Percentiles rank a stretch among this genome's conserved stretches.
phyloP scores from a whole-genome alignment of 805 yeast genomes.

The Wickerhamiella spandovensis region DNA sequence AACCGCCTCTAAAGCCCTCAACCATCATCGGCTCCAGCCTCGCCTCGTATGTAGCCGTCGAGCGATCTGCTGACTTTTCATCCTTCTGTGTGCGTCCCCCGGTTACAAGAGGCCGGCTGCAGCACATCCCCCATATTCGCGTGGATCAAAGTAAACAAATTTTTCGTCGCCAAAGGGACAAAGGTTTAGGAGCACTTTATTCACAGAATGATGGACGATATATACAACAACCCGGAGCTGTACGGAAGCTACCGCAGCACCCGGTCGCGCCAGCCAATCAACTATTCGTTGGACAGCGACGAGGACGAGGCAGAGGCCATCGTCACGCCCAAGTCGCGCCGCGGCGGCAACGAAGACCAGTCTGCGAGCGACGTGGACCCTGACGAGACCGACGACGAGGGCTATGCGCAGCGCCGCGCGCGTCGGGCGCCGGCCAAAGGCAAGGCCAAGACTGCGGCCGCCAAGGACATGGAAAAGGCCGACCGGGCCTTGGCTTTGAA shows the following conservation, averaged over 20 bases:
- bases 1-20: no score
- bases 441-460: neutral
- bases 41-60: no score
- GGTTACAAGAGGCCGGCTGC: neutral
- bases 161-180: neutral
- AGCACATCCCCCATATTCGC: neutral
- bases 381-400: neutral
- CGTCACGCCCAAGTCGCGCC: slow-evolving; percentile 1
- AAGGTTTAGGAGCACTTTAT: neutral
- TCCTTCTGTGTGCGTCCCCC: neutral
- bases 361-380: slow-evolving; percentile 1
- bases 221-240: slow-evolving; percentile 21
- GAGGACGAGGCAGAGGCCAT: slow-evolving; percentile 2
- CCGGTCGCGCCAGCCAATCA: slow-evolving; percentile 20
- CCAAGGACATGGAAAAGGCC: neutral
- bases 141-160: neutral
- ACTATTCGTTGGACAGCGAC: slow-evolving; percentile 2
- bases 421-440: neutral
- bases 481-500: neutral
- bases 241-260: slow-evolving; percentile 31
- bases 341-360: neutral
- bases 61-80: neutral
- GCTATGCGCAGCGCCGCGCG: neutral
- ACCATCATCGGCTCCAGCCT: no score
- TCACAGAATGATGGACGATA: neutral